These are phyloP conservation scores for Malania oleifera DNA, from an alignment of 164 flowering plant species.

Conservation along the genomic window DNA sequence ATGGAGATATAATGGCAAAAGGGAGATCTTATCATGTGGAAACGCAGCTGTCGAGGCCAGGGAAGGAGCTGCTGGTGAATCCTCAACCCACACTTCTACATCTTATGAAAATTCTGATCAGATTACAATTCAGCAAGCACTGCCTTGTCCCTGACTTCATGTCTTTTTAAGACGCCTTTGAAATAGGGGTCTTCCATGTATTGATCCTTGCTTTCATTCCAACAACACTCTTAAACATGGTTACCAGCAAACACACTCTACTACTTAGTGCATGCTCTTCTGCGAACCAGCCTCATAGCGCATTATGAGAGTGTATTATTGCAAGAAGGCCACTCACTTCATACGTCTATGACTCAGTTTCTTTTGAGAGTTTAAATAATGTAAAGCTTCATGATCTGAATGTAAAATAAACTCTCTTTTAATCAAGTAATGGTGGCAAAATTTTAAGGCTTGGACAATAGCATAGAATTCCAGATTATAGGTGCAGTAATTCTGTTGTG, in stretches of 20 bases:
- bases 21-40: too few species aligned
- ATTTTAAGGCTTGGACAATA: too few species aligned
- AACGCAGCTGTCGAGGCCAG: too few species aligned
- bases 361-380: too few species aligned
- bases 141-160: not conserved
- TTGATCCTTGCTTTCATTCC: not conserved
- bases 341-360: not conserved
- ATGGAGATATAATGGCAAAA: too few species aligned
- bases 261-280: not conserved
- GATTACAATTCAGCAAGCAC: not conserved
- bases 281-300: not conserved
- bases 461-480: constrained; percentile 2
- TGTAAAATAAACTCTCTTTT: not conserved
- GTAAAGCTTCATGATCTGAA: constrained; percentile 1
- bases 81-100: too few species aligned
- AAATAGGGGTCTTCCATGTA: too few species aligned
- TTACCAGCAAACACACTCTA: too few species aligned
- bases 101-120: too few species aligned
- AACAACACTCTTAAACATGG: not conserved
- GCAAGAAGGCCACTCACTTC: not conserved
- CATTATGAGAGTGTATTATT: not conserved
- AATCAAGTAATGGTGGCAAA: not conserved
- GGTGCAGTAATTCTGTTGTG: not conserved
- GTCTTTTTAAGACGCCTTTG: not conserved
- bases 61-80: too few species aligned